Base-by-base conservation (phyloP, 768 basidiomycete genomes). In the Pisolithus tinctorius region DNA sequence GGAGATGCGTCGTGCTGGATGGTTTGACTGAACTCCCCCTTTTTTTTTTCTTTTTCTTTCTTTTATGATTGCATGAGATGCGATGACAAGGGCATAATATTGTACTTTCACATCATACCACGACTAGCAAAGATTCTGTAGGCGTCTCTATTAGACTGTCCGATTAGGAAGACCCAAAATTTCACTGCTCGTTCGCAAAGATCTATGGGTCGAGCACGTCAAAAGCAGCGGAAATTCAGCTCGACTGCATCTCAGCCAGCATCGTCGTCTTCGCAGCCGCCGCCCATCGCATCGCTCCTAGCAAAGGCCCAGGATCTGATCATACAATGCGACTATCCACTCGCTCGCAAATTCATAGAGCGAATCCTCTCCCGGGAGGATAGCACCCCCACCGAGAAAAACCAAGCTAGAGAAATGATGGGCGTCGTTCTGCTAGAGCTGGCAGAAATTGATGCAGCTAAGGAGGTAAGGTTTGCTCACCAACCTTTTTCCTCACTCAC, bases 251-350 rank as follows among this genome's bases (percentile, higher is more conserved):
- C 29, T 5, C 36, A 34, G 11, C 55, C 52, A 41, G 45, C 58
- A 20, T 34, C 60, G 0, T 51, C 61, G 1, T 45, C 67, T 20
- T 20, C 20, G 1, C 20, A 20, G 11, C 59, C 66, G 14, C 81
- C 81, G 1, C 68, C 83, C 27, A 66, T 80, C 49, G 49, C 74
- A 9, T 71, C 83, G 10, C 71, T 92, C 6, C 69, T 89, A 31
- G 81, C 83, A 63, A 93, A 92, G 64, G 83, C 88, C 0, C 88
- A 89, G 62, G 72, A 77, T n/a, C 74, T 94, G 49, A 79, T 94
- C 58, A 76, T 83, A 23, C 87, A 92, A 70, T 91, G 86, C 62
- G 84, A 93, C 67, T 93, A 88, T 63, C 80, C 86, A 46, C 80
- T 94, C 45, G 90, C 92, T 2, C 69, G 77, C 47, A 81, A 77